Evolutionary conservation across 1,139 yeast species (phyloP).

Genomic region (Zygosaccharomyces pseudobailii): DNA sequence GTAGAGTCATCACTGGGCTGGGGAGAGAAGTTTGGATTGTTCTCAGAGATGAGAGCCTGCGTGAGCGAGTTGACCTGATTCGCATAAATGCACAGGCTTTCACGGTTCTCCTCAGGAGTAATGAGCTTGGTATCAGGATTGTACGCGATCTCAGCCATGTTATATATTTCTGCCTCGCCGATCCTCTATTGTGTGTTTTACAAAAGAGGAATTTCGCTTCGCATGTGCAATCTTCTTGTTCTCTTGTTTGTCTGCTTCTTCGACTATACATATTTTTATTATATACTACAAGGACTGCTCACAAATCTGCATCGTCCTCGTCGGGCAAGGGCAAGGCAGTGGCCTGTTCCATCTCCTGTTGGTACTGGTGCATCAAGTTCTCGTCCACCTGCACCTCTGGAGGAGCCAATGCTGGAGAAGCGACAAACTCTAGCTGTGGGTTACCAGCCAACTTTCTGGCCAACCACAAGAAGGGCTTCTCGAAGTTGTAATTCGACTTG

Average conservation of each 20-base stretch:
- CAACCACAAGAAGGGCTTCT: conserved; percentile 99
- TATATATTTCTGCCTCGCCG: neutral
- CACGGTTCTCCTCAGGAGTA: conserved; percentile 27
- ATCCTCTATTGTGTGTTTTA: neutral
- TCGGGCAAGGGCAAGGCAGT: conserved; percentile 99
- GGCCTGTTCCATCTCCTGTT: conserved; percentile 99
- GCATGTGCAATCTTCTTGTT: neutral
- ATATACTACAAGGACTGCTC: conserved; percentile 30
- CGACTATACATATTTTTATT: neutral
- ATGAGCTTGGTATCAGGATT: conserved; percentile 27
- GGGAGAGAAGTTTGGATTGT: conserved; percentile 55
- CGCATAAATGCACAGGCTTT: conserved; percentile 45
- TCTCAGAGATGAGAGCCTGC: conserved; percentile 50
- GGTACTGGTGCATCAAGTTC: conserved; percentile 94
- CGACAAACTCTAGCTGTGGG: conserved; percentile 97
- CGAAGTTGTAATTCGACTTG: conserved; percentile 98
- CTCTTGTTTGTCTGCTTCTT: neutral
- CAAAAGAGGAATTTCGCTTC: neutral
- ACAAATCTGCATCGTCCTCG: conserved; percentile 99
- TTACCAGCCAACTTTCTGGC: conserved; percentile 99
- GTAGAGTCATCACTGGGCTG: conserved; percentile 60
- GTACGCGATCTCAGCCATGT: conserved; percentile 4
- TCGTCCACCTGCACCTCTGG: conserved; percentile 98
- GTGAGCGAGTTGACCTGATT: conserved; percentile 62
- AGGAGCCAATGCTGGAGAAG: conserved; percentile 99